phyloP scores from a whole-genome alignment of 352 stramenopile species.

The Aphanomyces cochlioides region DNA sequence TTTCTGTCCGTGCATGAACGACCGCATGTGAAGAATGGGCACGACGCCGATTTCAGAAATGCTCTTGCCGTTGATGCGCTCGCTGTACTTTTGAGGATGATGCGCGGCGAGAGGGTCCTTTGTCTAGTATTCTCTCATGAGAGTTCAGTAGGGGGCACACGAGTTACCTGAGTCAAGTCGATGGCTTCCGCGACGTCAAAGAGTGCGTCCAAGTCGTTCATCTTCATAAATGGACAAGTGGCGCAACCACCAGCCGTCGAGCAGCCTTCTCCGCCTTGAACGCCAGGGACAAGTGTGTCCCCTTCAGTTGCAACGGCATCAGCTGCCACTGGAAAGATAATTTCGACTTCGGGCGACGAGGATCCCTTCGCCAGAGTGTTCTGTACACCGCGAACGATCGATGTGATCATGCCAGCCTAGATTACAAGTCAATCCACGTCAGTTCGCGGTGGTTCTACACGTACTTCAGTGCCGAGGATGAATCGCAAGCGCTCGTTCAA shows the following conservation, averaged over 20 bases:
- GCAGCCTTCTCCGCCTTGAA: constrained; percentile 92
- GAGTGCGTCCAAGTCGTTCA: constrained; percentile 97
- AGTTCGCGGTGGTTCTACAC: not conserved
- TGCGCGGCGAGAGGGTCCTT: constrained; percentile 81
- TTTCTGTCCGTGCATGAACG: constrained; percentile 89
- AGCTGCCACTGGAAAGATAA: constrained; percentile 95
- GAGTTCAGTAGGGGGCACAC: not conserved
- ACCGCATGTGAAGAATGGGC: constrained; percentile 96
- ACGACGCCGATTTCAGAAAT: constrained; percentile 91
- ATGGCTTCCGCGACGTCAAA: constrained; percentile 85
- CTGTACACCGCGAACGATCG: constrained; percentile 93
- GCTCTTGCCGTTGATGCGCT: constrained; percentile 84
- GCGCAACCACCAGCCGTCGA: constrained; percentile 95
- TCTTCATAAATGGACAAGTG: constrained; percentile 99
- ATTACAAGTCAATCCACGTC: not conserved
- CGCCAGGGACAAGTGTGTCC: constrained; percentile 83
- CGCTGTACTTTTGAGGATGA: constrained; percentile 89
- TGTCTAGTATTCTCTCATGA: not conserved
- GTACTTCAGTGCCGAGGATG: constrained; percentile 91
- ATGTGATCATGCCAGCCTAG: constrained; percentile 95
- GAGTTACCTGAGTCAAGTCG: constrained; percentile 30
- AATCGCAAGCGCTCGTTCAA: constrained; percentile 86
- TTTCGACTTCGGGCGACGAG: constrained; percentile 84
- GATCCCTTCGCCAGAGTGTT: constrained; percentile 51
- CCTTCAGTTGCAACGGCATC: constrained; percentile 85